Evolutionary conservation across 1,139 yeast genomes (phyloP), one percentile per base, ranked within the genome.

Genomic region (Pichia sp.): DNA sequence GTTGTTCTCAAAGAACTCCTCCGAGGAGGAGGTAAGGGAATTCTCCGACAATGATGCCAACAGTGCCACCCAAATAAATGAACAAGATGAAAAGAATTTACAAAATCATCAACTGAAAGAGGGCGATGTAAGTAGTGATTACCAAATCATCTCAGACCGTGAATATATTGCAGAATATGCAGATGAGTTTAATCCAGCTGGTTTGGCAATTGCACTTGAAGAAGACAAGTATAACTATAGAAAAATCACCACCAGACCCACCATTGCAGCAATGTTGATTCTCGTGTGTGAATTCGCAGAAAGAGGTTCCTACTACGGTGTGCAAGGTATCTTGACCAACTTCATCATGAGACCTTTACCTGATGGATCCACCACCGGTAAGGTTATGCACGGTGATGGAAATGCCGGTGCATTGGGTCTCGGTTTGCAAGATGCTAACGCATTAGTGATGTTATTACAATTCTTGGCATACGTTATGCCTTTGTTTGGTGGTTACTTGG

Each of bases 261-360:
- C 19, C 41, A 52, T 37, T 52, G 63, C 22, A 18, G 39, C 21
- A 59, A 62, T 43, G 43, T 47, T 64, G 22, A 58, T 66, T 40
- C 62, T 69, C 49, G 42, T 64, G 19, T 60, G 62, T 34, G 72
- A 66, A 47, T 62, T 66, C 42, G 69, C 71, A 19, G 71, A 66
- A 50, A 60, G 71, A 56, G 72, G 67, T 34, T 66, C 71, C 4
- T 66, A 66, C 42, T 66, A 62, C 44, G 66, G 70, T 19, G 55
- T 56, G 21, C 49, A 49, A 26, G 64, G 62, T 38, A 48, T 63
- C 30, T 58, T 66, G 34, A 52, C 64, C 22, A 66, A 66, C 45
- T 66, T 65, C 41, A 56, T 66, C 39, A 66, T 63, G 53, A 58
- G 74, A 50, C 71, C 73, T 12, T 56, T 72, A 39, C 78, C 78